Conservation (phyloP, 306 rosid species). For the Purshia tridentata region DNA sequence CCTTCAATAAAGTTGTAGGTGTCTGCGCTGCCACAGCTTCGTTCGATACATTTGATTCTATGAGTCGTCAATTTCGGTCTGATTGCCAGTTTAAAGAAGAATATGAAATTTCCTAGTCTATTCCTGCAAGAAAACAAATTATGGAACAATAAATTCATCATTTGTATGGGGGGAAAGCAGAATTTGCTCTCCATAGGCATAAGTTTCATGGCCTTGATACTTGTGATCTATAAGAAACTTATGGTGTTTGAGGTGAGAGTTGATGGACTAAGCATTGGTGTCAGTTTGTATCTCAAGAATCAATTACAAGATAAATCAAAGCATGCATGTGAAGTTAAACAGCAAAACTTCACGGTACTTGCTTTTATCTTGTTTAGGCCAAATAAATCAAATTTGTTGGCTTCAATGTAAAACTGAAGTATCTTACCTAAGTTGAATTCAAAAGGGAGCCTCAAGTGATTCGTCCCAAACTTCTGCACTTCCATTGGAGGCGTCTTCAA, state of each 20-base stretch:
- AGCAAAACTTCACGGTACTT: background rate
- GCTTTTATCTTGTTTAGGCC: background rate
- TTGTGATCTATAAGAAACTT: background rate
- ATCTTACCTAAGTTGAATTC: conserved; percentile 37
- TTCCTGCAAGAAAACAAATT: conserved; percentile 31
- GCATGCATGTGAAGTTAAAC: background rate
- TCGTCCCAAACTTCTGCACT: conserved; percentile 99
- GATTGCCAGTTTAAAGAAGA: conserved; percentile 42
- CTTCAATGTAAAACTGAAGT: background rate
- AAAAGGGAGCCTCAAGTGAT: conserved; percentile 96
- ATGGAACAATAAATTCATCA: background rate
- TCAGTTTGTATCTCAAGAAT: background rate
- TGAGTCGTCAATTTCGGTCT: conserved; percentile 31
- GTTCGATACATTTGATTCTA: conserved; percentile 36
- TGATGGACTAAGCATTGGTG: background rate
- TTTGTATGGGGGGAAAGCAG: background rate
- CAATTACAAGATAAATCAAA: background rate
- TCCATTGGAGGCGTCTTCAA: conserved; percentile 97
- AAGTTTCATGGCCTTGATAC: background rate
- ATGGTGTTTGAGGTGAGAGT: background rate
- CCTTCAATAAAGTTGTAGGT: conserved; percentile 18
- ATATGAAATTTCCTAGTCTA: conserved; percentile 37
- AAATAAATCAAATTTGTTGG: background rate
- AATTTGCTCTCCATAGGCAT: background rate
- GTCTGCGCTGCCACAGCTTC: conserved; percentile 29